Percentiles rank a stretch among this genome's conserved stretches.
These are phyloP conservation scores for Pseudogymnoascus sp. DNA, from an alignment of 2,329 filamentous ascomycete species.

Conservation along the genomic window DNA sequence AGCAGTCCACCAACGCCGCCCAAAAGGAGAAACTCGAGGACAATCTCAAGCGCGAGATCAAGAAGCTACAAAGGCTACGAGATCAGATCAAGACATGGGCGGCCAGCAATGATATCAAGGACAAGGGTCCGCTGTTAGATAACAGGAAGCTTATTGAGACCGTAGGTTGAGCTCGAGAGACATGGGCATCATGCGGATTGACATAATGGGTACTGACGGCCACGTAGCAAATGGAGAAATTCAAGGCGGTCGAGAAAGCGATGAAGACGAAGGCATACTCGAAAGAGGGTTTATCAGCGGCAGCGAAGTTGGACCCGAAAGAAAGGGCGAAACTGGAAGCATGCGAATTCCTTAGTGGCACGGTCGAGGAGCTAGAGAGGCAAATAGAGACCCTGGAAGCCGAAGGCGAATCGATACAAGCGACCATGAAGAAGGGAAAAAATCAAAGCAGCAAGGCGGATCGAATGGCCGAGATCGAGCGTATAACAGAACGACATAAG, in stretches of 20 bases:
- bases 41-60: conserved; percentile 97
- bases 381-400: conserved; percentile 92
- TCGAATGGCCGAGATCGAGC: conserved; percentile 78
- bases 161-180: conserved; percentile 41
- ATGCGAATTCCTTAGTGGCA: conserved; percentile 74
- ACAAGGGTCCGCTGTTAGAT: conserved; percentile 91
- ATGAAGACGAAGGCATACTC: conserved; percentile 99
- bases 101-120: conserved; percentile 97
- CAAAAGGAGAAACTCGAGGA: conserved; percentile 99
- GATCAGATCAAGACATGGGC: conserved; percentile 99
- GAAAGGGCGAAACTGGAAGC: conserved; percentile 90
- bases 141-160: conserved; percentile 96
- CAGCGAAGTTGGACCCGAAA: conserved; percentile 91
- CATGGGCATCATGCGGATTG: conserved; percentile 10
- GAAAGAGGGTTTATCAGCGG: conserved; percentile 89
- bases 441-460: conserved; percentile 77
- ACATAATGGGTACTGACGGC: conserved; percentile 8
- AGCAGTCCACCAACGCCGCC: conserved; percentile 81
- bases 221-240: conserved; percentile 93
- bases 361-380: conserved; percentile 87
- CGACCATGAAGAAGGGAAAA: conserved; percentile 91
- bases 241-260: conserved; percentile 99
- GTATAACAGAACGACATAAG: conserved; percentile 83
- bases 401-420: conserved; percentile 78
- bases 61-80: conserved; percentile 94